Evolutionary conservation across 495 filamentous ascomycete species (phyloP), one percentile per base, ranked within the genome.

Genomic region (Pyrenopolyporus hunteri): DNA sequence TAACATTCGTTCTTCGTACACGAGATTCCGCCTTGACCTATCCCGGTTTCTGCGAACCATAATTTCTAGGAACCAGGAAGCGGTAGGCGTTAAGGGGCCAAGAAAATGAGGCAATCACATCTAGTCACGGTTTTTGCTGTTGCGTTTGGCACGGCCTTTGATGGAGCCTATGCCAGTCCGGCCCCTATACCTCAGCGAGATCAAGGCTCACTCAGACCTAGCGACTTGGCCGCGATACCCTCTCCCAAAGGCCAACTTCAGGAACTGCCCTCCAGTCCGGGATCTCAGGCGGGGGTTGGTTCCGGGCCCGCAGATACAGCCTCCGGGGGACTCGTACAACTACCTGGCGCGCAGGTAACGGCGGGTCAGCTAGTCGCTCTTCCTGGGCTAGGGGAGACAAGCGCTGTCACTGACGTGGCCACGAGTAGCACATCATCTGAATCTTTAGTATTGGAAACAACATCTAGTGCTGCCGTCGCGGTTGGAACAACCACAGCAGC

Each of bases 321-420:
- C 37, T 40, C 37, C 0, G 53, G 14, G 1, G 48, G 26, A 0
- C 35, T 64, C 5, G 42, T 49, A 37, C 33, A 52, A 6, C 10
- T 57, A 11, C 63, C 63, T 5, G 61, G 61, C 16, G 49, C 61
- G 17, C 61, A 52, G 26, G 48, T 48, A 2, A 64, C 61, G 9
- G 32, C 42, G 14, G 61, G 61, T n/a, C 61, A 64, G 42, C 37
- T 64, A 10, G 61, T 64, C n/a, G 55, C 54, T 42, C 47, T 64
- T 35, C 61, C 61, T 8, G 26, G 32, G 13, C 3, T 14, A 10
- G 48, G 11, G 4, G 42, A 16, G 9, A 43, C 59, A 13, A 33
- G 26, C 11, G 20, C 52, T 45, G 29, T 20, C 8, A 23, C 25
- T 5, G 43, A 42, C 25, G 25, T 13, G 2, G 36, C 43, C 6